Base-by-base conservation (phyloP, 495 filamentous ascomycete genomes). In the Oidiodendron maius region DNA sequence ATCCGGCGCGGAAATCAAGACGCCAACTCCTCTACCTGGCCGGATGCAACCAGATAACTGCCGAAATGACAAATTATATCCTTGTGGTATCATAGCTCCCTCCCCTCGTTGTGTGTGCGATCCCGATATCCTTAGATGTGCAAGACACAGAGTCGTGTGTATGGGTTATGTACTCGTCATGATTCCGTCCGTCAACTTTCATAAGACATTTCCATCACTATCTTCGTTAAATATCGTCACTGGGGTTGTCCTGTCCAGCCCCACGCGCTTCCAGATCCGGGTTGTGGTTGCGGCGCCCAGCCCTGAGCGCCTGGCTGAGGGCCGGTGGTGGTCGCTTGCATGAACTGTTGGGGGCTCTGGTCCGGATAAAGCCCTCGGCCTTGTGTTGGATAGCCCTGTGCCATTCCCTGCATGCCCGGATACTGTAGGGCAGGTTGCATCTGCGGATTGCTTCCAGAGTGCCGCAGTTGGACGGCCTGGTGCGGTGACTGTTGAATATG, bases 381-480 rank as follows among this genome's bases (percentile, higher is more conserved):
- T 15, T 69, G 63, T 28, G 76, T 56, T 11, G 58, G 58, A 50
- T 74, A 74, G 38, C 71, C 69, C 61, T 81, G 76, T 16, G 69
- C 59, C 62, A 84, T 71, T 30, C 72, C 70, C 38, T 75, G 78
- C 74, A 85, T 82, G 3, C 72, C 69, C 18, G 76, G 66, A 48
- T 82, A 82, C 46, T 74, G 74, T 61, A 81, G 67, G 55, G 55
- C 67, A 44, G 76, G 71, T 55, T 81, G 76, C 60, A 83, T 76
- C 61, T 83, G 81, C 34, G 78, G 70, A 40, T 64, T 77, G 52
- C 54, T 75, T 64, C 61, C 71, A 52, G 67, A 77, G 66, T 84
- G 83, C 22, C 78, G 82, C 13, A 82, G 69, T 50, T 82, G 81
- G 21, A 79, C 75, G 23, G 77, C 72, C 28, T 80, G 78, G 25